Conservation (phyloP, 345 rosid species). For the Arabidopsis thaliana region TAIR10.1 NC_003075.7:11573001-11573500, state of each 20-base stretch:
- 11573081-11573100: not conserved
- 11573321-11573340: not conserved
- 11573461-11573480: slow-evolving; percentile 13
- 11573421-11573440: no score
- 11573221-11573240: slow-evolving; percentile 40
- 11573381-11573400: no score
- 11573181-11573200: no score
- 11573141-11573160: not conserved
- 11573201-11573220: not conserved
- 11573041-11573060: not conserved
- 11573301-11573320: slow-evolving; percentile 47
- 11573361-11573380: not conserved
- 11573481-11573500: slow-evolving; percentile 39
- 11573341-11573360: not conserved
- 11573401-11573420: no score
- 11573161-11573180: not conserved
- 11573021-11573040: not conserved
- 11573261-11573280: slow-evolving; percentile 39
- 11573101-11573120: slow-evolving; percentile 8
- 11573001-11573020: slow-evolving; percentile 17
- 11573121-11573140: not conserved
- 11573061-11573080: slow-evolving; percentile 2
- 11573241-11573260: slow-evolving; percentile 44
- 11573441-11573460: not conserved
- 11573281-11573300: slow-evolving; percentile 59